phyloP scores from a whole-genome alignment of 1,139 yeast species.

The Nakaseomyces delphensis region DNA sequence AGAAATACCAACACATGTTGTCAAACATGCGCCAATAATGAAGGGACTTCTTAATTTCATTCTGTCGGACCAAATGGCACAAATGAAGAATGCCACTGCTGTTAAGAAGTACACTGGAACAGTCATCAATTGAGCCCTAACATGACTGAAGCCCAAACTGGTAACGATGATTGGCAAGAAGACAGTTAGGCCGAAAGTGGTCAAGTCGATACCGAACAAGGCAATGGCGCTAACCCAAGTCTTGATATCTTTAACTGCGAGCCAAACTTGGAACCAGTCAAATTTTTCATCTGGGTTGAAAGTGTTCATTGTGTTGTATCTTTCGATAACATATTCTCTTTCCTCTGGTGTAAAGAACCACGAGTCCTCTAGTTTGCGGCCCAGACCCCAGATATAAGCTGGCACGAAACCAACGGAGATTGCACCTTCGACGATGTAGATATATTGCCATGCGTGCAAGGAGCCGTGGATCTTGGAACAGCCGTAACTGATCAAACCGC shows the following conservation, averaged over 20 bases:
- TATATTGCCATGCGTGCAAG: conserved; percentile 47
- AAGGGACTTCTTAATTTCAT: conserved; percentile 32
- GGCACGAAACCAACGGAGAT: conserved; percentile 45
- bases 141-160: conserved; percentile 39
- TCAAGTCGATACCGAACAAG: conserved; percentile 41
- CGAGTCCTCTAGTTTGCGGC: conserved; percentile 25
- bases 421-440: conserved; percentile 47
- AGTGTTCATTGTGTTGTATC: conserved; percentile 36
- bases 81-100: conserved; percentile 34
- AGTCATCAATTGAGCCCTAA: conserved; percentile 42
- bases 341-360: conserved; percentile 44
- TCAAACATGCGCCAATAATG: conserved; percentile 31
- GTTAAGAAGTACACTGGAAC: conserved; percentile 43
- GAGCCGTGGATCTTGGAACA: conserved; percentile 34
- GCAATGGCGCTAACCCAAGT: conserved; percentile 36
- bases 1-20: conserved; percentile 37
- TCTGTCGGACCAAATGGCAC: conserved; percentile 38
- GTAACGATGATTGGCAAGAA: conserved; percentile 41
- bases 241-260: conserved; percentile 37
- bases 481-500: conserved; percentile 41
- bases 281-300: conserved; percentile 34
- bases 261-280: conserved; percentile 36
- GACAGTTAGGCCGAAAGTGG: conserved; percentile 42
- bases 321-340: conserved; percentile 38
- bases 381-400: conserved; percentile 27